Conservation (phyloP, 306 rosid genomes). For the Prunus salicina region DNA sequence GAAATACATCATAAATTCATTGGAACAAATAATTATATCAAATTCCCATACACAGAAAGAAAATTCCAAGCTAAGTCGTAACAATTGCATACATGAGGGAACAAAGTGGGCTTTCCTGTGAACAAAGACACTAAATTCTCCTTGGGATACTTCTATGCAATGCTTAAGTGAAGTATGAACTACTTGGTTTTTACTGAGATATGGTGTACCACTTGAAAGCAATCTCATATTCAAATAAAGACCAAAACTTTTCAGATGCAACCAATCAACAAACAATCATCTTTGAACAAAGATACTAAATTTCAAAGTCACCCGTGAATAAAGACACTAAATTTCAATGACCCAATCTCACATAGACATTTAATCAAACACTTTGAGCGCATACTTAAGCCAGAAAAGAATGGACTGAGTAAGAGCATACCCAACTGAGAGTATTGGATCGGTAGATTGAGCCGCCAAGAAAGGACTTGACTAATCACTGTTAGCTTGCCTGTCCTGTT, state of each 20-base stretch:
- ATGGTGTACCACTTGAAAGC: neutral
- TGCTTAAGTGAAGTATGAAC: neutral
- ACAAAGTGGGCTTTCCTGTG: neutral
- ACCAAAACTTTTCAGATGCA: neutral
- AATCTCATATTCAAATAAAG: neutral
- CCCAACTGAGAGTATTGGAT: slow-evolving; percentile 2
- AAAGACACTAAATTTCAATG: neutral
- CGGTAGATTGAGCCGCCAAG: slow-evolving; percentile 6
- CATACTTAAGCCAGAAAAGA: neutral
- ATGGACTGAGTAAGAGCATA: neutral
- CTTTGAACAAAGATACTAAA: neutral
- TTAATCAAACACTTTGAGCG: neutral
- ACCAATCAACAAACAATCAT: neutral
- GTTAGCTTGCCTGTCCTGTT: neutral
- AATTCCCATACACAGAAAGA: neutral
- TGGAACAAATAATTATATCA: neutral
- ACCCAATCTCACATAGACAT: neutral
- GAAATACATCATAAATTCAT: neutral
- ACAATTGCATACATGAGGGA: neutral
- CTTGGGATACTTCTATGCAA: neutral
- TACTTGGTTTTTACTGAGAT: neutral
- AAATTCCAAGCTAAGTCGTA: neutral
- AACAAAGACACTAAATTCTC: too few species aligned
- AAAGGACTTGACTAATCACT: neutral
- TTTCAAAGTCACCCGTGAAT: neutral